Percentiles rank a stretch among this genome's conserved stretches.
Conservation (phyloP, 2,329 filamentous ascomycete species). For the Paecilomyces formosus region DNA sequence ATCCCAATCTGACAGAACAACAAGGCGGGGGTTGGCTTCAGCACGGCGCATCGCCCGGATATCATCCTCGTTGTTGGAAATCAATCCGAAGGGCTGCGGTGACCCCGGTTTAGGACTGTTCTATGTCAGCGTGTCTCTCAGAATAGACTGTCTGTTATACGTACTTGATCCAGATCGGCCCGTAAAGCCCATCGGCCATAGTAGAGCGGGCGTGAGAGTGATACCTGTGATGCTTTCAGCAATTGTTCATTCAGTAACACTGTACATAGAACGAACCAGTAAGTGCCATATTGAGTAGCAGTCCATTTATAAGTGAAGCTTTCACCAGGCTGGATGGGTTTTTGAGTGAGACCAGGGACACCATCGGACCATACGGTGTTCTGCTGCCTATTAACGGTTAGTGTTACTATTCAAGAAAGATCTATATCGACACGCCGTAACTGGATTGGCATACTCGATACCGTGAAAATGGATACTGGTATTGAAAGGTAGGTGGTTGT, state of each 20-base stretch:
- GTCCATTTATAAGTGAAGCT: slow-evolving; percentile 47
- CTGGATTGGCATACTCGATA: slow-evolving; percentile 23
- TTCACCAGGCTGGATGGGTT: slow-evolving; percentile 42
- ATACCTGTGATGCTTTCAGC: slow-evolving; percentile 10
- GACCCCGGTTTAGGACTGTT: slow-evolving; percentile 20
- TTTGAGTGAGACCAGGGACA: slow-evolving; percentile 50
- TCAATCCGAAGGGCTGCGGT: slow-evolving; percentile 44
- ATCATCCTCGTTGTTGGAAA: slow-evolving; percentile 34
- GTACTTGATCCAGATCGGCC: slow-evolving; percentile 33
- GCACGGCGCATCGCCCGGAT: slow-evolving; percentile 42
- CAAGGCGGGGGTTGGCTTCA: slow-evolving; percentile 37
- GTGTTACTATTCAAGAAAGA: too few relatives aligned
- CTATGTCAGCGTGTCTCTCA: slow-evolving; percentile 32
- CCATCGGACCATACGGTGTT: slow-evolving; percentile 54
- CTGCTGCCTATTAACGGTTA: slow-evolving; percentile 26
- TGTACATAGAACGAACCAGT: slow-evolving; percentile 36
- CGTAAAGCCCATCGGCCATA: slow-evolving; percentile 53
- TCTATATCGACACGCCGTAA: background rate
- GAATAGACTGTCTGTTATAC: background rate
- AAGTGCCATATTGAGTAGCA: slow-evolving; percentile 49
- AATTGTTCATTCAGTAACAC: background rate
- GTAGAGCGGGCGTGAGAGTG: slow-evolving; percentile 51
- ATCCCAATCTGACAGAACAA: slow-evolving; percentile 51
- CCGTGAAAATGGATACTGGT: slow-evolving; percentile 29
- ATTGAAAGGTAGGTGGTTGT: slow-evolving; percentile 23